phyloP scores from a whole-genome alignment of 768 basidiomycete species.

The Hebeloma cylindrosporum region DNA sequence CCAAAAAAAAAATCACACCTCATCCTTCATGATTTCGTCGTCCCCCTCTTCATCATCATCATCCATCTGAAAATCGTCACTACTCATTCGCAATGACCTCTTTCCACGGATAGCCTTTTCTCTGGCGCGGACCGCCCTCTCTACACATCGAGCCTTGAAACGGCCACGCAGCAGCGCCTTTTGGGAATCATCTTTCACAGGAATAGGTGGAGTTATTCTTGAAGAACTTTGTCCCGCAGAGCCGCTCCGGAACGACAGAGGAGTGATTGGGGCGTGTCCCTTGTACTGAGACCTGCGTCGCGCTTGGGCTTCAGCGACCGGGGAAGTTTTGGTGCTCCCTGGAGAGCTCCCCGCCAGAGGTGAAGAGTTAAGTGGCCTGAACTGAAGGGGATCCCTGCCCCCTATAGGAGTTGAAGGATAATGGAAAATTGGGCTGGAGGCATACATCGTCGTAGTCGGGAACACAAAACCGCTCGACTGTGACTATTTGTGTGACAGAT shows the following conservation, averaged over 20 bases:
- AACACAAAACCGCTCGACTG: neutral
- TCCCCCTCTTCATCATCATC: conserved; percentile 62
- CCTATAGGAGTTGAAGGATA: conserved; percentile 36
- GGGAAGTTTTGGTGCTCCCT: conserved; percentile 41
- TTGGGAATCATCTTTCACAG: conserved; percentile 37
- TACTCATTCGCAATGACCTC: conserved; percentile 34
- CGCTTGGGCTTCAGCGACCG: conserved; percentile 41
- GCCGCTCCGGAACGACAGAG: conserved; percentile 9
- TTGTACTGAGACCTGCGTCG: conserved; percentile 62
- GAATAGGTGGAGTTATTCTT: conserved; percentile 4
- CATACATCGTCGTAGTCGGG: conserved; percentile 14
- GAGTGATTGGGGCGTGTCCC: conserved; percentile 29
- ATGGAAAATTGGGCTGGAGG: conserved; percentile 29
- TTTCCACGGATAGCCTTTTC: conserved; percentile 45
- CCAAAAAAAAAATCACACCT: conserved; percentile 42
- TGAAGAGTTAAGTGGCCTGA: conserved; percentile 47
- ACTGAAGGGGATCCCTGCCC: conserved; percentile 30
- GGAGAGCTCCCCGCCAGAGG: conserved; percentile 50
- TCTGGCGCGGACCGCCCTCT: conserved; percentile 58
- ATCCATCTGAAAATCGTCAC: conserved; percentile 51
- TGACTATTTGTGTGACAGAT: too few relatives aligned
- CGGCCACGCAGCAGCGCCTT: conserved; percentile 58
- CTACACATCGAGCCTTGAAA: conserved; percentile 60
- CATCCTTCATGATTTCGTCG: conserved; percentile 59
- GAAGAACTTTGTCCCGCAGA: conserved; percentile 2